These are phyloP conservation scores for Rehmannia glutinosa DNA, from an alignment of 257 asterid genomes.

Conservation along the genomic window DNA sequence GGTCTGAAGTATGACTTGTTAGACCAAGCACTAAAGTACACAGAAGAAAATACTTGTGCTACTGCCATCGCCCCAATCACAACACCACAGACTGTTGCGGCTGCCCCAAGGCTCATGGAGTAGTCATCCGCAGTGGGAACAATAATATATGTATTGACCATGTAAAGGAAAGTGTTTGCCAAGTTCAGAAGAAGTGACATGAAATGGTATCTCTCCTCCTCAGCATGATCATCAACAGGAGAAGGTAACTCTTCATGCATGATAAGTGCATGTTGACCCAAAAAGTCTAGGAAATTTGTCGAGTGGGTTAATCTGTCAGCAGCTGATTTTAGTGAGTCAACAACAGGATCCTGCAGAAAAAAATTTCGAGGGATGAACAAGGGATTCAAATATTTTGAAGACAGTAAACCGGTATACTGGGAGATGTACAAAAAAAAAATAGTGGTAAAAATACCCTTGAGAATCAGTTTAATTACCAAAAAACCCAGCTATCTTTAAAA, in stretches of 20 bases:
- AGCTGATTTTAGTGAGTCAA: conserved; percentile 77
- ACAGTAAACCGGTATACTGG: background rate
- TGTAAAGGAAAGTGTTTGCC: conserved; percentile 93
- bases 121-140: conserved; percentile 99
- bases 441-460: no score
- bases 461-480: no score
- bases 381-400: background rate
- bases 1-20: conserved; percentile 91
- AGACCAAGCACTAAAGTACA: conserved; percentile 99
- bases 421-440: no score
- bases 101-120: conserved; percentile 96
- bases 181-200: conserved; percentile 87
- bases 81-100: conserved; percentile 95
- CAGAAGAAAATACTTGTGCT: conserved; percentile 95
- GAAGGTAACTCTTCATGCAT: conserved; percentile 91
- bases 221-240: conserved; percentile 53
- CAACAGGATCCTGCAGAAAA: conserved; percentile 76
- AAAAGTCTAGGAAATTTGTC: conserved; percentile 79
- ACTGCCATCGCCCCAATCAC: conserved; percentile 99
- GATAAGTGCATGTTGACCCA: conserved; percentile 98
- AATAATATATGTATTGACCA: conserved; percentile 95
- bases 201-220: conserved; percentile 82
- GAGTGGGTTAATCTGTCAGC: conserved; percentile 81
- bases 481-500: no score
- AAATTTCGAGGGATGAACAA: conserved; percentile 16